phyloP scores from a whole-genome alignment of 2,329 filamentous ascomycete genomes.

The Coniella lustricola region DNA sequence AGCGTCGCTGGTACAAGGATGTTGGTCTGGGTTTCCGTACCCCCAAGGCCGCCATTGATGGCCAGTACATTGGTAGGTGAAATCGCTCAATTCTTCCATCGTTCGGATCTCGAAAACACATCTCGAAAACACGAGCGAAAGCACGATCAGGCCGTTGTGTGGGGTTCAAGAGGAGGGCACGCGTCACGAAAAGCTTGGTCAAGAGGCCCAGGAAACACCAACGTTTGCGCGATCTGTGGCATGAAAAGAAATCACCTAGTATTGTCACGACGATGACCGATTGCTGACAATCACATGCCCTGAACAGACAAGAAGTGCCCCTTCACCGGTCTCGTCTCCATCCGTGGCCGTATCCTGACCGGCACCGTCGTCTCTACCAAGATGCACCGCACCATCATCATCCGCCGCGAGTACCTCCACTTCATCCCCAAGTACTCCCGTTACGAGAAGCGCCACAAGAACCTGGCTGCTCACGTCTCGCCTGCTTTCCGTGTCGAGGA shows the following conservation, averaged over 20 bases:
- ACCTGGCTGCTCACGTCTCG: constrained; percentile 97
- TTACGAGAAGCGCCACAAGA: constrained; percentile 99
- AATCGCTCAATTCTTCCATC: background rate
- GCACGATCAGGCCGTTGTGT: background rate
- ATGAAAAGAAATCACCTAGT: background rate
- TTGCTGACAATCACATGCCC: constrained; percentile 15
- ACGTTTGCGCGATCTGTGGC: too few species aligned
- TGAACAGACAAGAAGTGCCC: constrained; percentile 99
- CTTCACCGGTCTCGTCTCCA: constrained; percentile 97
- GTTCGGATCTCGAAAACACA: background rate
- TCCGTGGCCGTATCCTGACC: constrained; percentile 99
- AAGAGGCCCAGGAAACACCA: background rate
- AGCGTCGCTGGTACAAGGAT: constrained; percentile 79
- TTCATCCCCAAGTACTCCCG: constrained; percentile 99
- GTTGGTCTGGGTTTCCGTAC: constrained; percentile 99
- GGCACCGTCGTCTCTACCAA: constrained; percentile 99
- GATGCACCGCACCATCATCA: constrained; percentile 99
- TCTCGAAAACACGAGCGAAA: background rate
- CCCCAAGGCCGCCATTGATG: constrained; percentile 97
- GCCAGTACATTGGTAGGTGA: constrained; percentile 94
- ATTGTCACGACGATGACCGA: background rate
- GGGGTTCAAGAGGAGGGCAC: background rate
- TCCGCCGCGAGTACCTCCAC: constrained; percentile 99
- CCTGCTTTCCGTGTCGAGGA: constrained; percentile 99
- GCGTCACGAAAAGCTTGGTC: background rate